A percentile compares a stretch with the other conserved stretches of the same genome.
phyloP scores from a whole-genome alignment of 192 early-diverging fungal genomes.

The Coemansia asiatica region DNA sequence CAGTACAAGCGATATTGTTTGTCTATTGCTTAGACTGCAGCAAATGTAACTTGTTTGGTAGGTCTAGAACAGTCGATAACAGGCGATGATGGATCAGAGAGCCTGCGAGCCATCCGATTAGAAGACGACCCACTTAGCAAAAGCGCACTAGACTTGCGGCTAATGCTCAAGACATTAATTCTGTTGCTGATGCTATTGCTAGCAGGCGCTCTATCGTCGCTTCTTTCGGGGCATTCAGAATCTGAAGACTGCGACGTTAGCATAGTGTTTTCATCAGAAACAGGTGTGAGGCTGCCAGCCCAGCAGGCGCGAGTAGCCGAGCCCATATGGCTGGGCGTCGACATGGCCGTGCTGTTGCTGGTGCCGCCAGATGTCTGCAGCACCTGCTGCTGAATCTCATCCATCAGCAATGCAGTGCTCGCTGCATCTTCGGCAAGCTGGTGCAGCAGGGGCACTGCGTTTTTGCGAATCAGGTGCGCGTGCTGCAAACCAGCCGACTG shows the following conservation, averaged over 20 bases:
- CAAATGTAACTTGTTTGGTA: constrained; percentile 49
- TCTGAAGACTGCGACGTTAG: constrained; percentile 32
- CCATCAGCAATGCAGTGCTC: constrained; percentile 7
- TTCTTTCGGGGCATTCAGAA: constrained; percentile 12
- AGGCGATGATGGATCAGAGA: background rate
- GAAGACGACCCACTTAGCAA: constrained; percentile 3
- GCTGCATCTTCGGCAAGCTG: constrained; percentile 22
- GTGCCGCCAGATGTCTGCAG: constrained; percentile 11
- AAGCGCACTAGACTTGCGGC: constrained; percentile 6
- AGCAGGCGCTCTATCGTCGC: background rate
- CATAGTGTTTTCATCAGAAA: constrained; percentile 35
- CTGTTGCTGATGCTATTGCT: background rate
- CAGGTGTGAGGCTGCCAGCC: constrained; percentile 38
- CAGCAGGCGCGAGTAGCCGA: constrained; percentile 5
- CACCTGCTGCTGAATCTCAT: constrained; percentile 33
- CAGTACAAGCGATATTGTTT: no score
- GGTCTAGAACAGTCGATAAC: constrained; percentile 11
- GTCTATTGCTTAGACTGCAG: constrained; percentile 10
- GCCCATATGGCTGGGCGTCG: constrained; percentile 21
- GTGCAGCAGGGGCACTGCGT: constrained; percentile 28
- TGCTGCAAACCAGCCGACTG: constrained; percentile 11
- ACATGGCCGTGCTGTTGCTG: constrained; percentile 18
- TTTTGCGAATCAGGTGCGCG: constrained; percentile 35
- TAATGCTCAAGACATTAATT: constrained; percentile 12
- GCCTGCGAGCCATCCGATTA: background rate